These are phyloP conservation scores for Trichoderma sp. DNA, from an alignment of 2,329 filamentous ascomycete genomes.

Conservation along the genomic window DNA sequence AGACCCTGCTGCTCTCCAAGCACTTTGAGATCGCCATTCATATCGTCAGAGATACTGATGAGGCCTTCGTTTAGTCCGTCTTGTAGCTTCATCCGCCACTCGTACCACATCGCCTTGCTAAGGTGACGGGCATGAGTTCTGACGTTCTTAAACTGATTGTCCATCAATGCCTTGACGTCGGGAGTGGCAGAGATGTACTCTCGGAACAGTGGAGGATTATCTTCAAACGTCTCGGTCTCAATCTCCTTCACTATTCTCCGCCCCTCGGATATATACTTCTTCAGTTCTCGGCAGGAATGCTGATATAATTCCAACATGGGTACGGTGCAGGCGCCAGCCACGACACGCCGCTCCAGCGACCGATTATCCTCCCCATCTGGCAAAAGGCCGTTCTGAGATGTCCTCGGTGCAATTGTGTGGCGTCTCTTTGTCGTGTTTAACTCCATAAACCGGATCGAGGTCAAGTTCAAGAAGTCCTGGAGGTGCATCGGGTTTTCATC, in stretches of 20 bases:
- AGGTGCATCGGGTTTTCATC: slow-evolving; percentile 67
- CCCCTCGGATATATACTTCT: slow-evolving; percentile 94
- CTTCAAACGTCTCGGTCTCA: slow-evolving; percentile 80
- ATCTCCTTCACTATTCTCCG: slow-evolving; percentile 87
- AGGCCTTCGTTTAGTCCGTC: slow-evolving; percentile 78
- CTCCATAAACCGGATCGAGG: slow-evolving; percentile 97
- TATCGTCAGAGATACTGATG: slow-evolving; percentile 68
- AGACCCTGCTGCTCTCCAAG: slow-evolving; percentile 66
- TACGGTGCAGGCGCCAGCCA: slow-evolving; percentile 84
- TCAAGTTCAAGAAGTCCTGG: slow-evolving; percentile 91
- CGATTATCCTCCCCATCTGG: slow-evolving; percentile 48
- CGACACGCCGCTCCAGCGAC: slow-evolving; percentile 72
- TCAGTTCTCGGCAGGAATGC: slow-evolving; percentile 91
- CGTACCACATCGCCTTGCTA: slow-evolving; percentile 97
- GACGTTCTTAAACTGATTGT: slow-evolving; percentile 96
- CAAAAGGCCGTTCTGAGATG: slow-evolving; percentile 41
- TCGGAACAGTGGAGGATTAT: slow-evolving; percentile 86
- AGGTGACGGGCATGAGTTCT: slow-evolving; percentile 86
- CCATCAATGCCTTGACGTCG: slow-evolving; percentile 82
- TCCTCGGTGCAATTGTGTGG: slow-evolving; percentile 68
- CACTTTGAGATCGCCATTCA: slow-evolving; percentile 68
- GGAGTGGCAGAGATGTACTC: slow-evolving; percentile 86
- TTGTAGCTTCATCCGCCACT: slow-evolving; percentile 90
- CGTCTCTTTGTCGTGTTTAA: slow-evolving; percentile 92
- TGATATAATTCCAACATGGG: slow-evolving; percentile 94